Conservation (phyloP, 257 asterid species). For the Knoxia roxburghii region DNA sequence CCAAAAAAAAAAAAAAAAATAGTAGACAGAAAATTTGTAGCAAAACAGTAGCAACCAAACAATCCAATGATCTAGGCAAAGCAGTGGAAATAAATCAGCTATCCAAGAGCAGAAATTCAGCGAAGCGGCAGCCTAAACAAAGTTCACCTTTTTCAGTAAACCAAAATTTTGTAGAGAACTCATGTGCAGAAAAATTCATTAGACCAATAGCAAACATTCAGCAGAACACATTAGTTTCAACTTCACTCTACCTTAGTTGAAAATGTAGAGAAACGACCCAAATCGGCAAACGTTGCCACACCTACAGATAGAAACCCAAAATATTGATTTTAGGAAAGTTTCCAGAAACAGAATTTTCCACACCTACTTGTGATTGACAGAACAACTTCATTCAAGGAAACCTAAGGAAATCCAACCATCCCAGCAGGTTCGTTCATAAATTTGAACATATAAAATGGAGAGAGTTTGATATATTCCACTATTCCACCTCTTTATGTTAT, state of each 20-base stretch:
- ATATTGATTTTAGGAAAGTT: neutral
- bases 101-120: too few species aligned
- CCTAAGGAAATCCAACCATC: constrained; percentile 42
- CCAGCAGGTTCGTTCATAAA: constrained; percentile 24
- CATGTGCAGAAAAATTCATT: too few species aligned
- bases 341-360: neutral
- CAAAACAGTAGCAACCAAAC: too few species aligned
- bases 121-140: too few species aligned
- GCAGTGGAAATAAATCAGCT: too few species aligned
- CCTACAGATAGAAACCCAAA: constrained; percentile 26
- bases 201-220: too few species aligned
- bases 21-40: too few species aligned
- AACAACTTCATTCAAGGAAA: constrained; percentile 35
- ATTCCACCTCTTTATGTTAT: constrained; percentile 32
- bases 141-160: too few species aligned
- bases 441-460: constrained; percentile 30
- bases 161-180: too few species aligned
- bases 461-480: constrained; percentile 26
- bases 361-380: constrained; percentile 38
- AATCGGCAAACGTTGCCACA: constrained; percentile 52
- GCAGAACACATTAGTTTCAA: neutral
- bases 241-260: constrained; percentile 29
- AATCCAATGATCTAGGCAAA: too few species aligned
- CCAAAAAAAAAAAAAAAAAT: too few species aligned
- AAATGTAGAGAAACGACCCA: constrained; percentile 49